Evolutionary conservation across 768 basidiomycete genomes (phyloP), one percentile per base, ranked within the genome.

Genomic region (Suillus subluteus): DNA sequence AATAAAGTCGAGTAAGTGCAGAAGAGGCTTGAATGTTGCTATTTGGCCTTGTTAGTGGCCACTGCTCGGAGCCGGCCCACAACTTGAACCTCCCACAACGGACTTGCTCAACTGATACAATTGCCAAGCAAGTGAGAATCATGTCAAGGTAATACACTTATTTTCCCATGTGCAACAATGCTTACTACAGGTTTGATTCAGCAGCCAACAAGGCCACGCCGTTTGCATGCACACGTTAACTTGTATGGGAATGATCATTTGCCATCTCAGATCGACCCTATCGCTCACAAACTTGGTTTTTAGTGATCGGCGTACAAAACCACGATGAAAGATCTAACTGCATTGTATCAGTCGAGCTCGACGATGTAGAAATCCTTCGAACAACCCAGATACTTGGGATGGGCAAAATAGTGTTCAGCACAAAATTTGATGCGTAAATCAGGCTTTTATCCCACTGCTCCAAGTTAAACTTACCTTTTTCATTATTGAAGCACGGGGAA

Each of bases 381-480:
- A 54, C 52, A 26, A 9, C 52, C 6, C 48, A 50, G 48, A 26
- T 50, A 50, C 48, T 15, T 50, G 23, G 13, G 23, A 2, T 6
- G 23, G 23, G 13, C 26, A 50, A 50, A 15, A 52, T 16, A 13
- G 13, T 26, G 52, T 16, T 30, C 15, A 30, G 13, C 12, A n/a
- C 23, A 15, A 50, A 50, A 50, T 73, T 0, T 58, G 23, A 54
- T 54, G 26, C 26, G 52, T 30, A 16, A 54, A 26, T 30, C 52
- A 54, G 52, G 26, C 7, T 54, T 7, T 26, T 7, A 30, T 54
- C 8, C 26, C 15, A 26, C 26, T 6, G 6, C 50, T 26, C 15
- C 40, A 41, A 41, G 38, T 26, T 26, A 26, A 26, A 26, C 26
- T 26, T 26, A 26, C 7, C 3, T 13, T 54, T 3, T 54, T 54